Conservation (phyloP, 1,284 basidiomycete genomes). For the Melanopsichium pennsylvanicum region DNA sequence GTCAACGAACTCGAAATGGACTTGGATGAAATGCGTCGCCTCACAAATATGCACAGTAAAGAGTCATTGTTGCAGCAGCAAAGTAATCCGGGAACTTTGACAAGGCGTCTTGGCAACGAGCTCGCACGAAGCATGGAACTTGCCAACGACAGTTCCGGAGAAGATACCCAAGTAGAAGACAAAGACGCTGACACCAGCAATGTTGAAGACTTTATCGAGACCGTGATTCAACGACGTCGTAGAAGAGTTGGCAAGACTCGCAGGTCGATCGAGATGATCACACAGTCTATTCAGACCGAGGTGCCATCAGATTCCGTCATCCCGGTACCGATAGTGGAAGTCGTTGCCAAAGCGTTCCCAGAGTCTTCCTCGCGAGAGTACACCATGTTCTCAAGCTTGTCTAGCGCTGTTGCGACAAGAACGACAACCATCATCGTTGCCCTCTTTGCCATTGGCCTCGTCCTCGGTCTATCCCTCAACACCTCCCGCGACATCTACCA, state of each 20-base stretch:
- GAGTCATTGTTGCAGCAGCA: constrained; percentile 62
- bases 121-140: constrained; percentile 36
- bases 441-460: constrained; percentile 25
- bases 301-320: neutral
- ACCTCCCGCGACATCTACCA: constrained; percentile 47
- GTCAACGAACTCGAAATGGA: constrained; percentile 46
- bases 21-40: constrained; percentile 33
- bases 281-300: constrained; percentile 38
- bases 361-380: neutral
- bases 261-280: constrained; percentile 32
- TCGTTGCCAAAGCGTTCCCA: neutral
- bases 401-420: constrained; percentile 3
- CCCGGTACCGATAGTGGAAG: constrained; percentile 1
- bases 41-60: constrained; percentile 31
- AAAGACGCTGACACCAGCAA: constrained; percentile 35
- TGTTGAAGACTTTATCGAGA: constrained; percentile 45
- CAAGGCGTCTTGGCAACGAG: constrained; percentile 35
- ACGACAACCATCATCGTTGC: constrained; percentile 5
- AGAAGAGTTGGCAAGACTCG: constrained; percentile 38
- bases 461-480: constrained; percentile 25
- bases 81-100: constrained; percentile 30
- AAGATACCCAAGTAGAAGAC: constrained; percentile 42
- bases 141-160: constrained; percentile 26
- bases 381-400: neutral
- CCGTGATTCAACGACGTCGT: constrained; percentile 40